A percentile compares a stretch with the other conserved stretches of the same genome.
These are phyloP conservation scores for Globisporangium mamillatum DNA, from an alignment of 352 stramenopile species.

Conservation along the genomic window DNA sequence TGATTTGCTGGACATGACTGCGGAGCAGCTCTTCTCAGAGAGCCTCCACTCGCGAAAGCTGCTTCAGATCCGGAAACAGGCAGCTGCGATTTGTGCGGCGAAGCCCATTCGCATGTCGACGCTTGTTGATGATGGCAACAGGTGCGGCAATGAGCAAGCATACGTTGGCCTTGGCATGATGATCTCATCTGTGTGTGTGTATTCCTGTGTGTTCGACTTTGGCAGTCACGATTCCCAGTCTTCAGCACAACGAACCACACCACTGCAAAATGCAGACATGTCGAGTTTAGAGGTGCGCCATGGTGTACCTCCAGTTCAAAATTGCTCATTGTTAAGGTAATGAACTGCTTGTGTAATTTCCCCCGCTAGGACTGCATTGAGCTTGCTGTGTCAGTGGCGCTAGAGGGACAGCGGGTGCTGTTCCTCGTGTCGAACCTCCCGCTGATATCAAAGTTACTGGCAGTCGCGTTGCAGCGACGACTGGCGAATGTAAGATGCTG, in stretches of 20 bases:
- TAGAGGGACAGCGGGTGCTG: slow-evolving; percentile 14
- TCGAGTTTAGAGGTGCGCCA: slow-evolving; percentile 1
- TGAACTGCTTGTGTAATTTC: not conserved
- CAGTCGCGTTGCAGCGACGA: slow-evolving; percentile 7
- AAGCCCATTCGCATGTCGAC: slow-evolving; percentile 29
- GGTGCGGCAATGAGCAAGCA: not conserved
- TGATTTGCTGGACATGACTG: slow-evolving; percentile 22
- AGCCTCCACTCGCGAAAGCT: slow-evolving; percentile 36
- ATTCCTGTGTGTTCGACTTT: not conserved
- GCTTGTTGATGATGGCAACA: slow-evolving; percentile 17
- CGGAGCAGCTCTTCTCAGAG: slow-evolving; percentile 51
- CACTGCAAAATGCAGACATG: slow-evolving; percentile 3
- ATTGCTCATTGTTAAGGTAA: too few relatives aligned
- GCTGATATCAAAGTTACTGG: slow-evolving; percentile 16
- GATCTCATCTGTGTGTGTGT: too few relatives aligned
- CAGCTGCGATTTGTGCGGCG: slow-evolving; percentile 38
- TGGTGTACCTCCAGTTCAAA: not conserved
- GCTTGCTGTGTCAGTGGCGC: slow-evolving; percentile 20
- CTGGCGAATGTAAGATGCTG: slow-evolving; percentile 10
- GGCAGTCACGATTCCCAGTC: not conserved
- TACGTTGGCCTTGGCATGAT: not conserved
- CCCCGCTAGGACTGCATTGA: slow-evolving; percentile 10
- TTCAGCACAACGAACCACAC: not conserved
- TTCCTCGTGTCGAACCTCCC: slow-evolving; percentile 17
- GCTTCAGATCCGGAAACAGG: slow-evolving; percentile 22